These are phyloP conservation scores for Termitomyces sp. DNA, from an alignment of 768 basidiomycete species.

Conservation along the genomic window DNA sequence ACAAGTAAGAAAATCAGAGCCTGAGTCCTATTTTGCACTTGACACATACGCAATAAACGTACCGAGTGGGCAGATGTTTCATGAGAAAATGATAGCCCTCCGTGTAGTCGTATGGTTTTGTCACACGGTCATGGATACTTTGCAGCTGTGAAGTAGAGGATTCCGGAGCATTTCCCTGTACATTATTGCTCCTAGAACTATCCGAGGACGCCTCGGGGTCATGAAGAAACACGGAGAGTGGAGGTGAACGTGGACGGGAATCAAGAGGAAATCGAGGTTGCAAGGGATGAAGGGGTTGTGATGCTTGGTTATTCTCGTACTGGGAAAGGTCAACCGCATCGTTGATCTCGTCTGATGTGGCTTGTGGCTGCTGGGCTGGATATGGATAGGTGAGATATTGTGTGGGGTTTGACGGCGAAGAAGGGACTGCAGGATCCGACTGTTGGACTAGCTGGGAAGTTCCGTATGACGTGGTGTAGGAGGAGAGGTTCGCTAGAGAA, in stretches of 20 bases:
- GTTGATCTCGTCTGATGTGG: constrained; percentile 27
- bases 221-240: constrained; percentile 27
- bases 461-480: constrained; percentile 27
- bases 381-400: constrained; percentile 46
- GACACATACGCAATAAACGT: constrained; percentile 35
- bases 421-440: constrained; percentile 25
- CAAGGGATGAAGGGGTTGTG: constrained; percentile 33
- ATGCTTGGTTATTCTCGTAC: constrained; percentile 20
- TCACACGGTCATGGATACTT: constrained; percentile 60
- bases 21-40: constrained; percentile 34
- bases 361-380: constrained; percentile 24
- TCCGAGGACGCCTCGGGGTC: constrained; percentile 18
- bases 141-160: constrained; percentile 37
- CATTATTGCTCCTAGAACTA: constrained; percentile 16
- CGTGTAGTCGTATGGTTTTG: constrained; percentile 87
- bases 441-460: constrained; percentile 32
- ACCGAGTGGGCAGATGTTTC: constrained; percentile 86
- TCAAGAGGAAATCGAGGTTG: constrained; percentile 52
- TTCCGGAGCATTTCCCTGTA: constrained; percentile 15
- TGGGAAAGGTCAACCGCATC: constrained; percentile 30
- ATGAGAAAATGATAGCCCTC: constrained; percentile 96
- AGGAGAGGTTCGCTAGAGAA: constrained; percentile 19
- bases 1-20: constrained; percentile 26
- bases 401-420: constrained; percentile 28
- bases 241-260: constrained; percentile 32